Base-by-base conservation (phyloP, 2,329 filamentous ascomycete genomes). In the Leptographium procerum region DNA sequence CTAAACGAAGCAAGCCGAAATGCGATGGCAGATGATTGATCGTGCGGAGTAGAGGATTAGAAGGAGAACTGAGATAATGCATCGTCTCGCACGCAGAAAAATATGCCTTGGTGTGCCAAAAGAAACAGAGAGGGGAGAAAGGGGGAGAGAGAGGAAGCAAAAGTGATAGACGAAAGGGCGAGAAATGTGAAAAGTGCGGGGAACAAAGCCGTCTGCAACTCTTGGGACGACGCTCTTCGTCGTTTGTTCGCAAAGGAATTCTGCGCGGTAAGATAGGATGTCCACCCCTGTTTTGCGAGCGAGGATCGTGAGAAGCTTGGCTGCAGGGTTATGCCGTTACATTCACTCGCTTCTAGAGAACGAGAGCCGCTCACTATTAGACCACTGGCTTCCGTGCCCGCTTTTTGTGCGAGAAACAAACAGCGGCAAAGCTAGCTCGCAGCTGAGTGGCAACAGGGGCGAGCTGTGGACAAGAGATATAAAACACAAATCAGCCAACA, bases 41-140 rank as follows among this genome's bases (percentile, higher is more conserved):
- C n/a, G 36, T 40, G 14, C 4, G 14, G 13, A 16, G 14, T 40
- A 19, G 36, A 13, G 34, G 34, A 36, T 40, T 13, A 48, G 19
- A 31, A n/a, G 26, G 57, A 58, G 50, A 55, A 33, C 22, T n/a
- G n/a, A 45, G 33, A 51, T 64, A 64, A 40, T 13, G 36, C 36
- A 13, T 16, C 14, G 36, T 5, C 36, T 40, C 34, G 13, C 6
- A 13, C 36, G 10, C 34, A 36, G 34, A 13, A 10, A 14, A 36
- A 14, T 13, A 3, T 3, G 34, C 34, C 59, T 64, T 64, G 64
- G 63, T 59, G 59, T n/a, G n/a, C n/a, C n/a, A 66, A 62, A 66
- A 59, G 62, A 62, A 66, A 61, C 60, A 60, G 61, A 59, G 62
- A 61, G n/a, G 26, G 19, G 14, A 51, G 8, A 10, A 51, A 31